Percentiles rank a stretch among this genome's conserved stretches.
Evolutionary conservation across 169 alveolate genomes (phyloP).

Genomic region (Perkinsus olseni): DNA sequence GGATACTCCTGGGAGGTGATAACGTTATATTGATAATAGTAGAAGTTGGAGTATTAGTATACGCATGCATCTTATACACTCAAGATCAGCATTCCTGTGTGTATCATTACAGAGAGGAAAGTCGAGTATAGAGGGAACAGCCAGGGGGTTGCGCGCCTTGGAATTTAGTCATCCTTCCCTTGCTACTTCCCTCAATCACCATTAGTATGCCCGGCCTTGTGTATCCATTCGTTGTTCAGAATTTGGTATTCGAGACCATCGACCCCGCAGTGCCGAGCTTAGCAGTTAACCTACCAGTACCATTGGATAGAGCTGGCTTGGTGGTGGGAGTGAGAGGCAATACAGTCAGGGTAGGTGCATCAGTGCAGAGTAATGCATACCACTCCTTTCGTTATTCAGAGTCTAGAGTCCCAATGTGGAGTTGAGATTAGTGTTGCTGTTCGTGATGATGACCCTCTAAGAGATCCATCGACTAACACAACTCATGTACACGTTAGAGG

Average conservation of each 20-base stretch:
- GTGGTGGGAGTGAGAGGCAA: neutral
- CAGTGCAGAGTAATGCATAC: neutral
- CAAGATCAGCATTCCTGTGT: too few species aligned
- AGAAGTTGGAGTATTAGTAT: neutral
- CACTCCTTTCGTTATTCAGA: neutral
- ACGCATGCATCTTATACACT: too few species aligned
- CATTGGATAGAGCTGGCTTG: neutral
- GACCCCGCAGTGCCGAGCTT: neutral
- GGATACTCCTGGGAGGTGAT: neutral
- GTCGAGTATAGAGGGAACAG: too few species aligned
- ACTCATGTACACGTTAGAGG: neutral
- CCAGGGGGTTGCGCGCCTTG: too few species aligned
- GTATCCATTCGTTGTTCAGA: too few species aligned
- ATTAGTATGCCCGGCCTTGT: too few species aligned
- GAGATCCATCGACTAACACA: neutral
- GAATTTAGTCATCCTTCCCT: too few species aligned
- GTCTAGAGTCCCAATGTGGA: neutral
- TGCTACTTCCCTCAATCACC: too few species aligned
- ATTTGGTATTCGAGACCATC: neutral
- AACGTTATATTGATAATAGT: neutral
- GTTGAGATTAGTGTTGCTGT: neutral
- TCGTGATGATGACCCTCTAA: neutral
- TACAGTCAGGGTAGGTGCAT: neutral
- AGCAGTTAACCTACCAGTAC: neutral
- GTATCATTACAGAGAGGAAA: too few species aligned